phyloP scores from a whole-genome alignment of 2,329 filamentous ascomycete species.

The Fusarium sp. region DNA sequence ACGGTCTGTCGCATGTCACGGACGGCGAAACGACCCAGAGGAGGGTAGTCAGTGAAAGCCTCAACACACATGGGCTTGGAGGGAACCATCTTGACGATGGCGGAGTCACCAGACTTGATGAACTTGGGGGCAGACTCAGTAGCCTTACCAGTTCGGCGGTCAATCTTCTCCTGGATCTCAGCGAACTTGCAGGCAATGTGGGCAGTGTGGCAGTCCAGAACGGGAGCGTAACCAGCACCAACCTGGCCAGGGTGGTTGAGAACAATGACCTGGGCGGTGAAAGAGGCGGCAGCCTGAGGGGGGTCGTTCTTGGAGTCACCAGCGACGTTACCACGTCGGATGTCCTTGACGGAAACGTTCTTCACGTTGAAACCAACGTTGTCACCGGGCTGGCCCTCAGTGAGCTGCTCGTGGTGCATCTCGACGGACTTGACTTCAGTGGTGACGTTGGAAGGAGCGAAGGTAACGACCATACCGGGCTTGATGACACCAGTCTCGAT shows the following conservation, averaged over 20 bases:
- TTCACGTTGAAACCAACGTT: conserved; percentile 99
- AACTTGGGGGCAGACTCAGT: conserved; percentile 95
- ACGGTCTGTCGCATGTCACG: conserved; percentile 97
- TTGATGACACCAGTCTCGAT: conserved; percentile 99
- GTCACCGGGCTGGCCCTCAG: conserved; percentile 96
- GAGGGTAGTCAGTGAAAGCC: conserved; percentile 99
- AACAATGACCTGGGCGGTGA: conserved; percentile 99
- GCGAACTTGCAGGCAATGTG: conserved; percentile 99
- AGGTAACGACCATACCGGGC: conserved; percentile 95
- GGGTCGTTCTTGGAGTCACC: conserved; percentile 99
- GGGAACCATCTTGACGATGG: conserved; percentile 99
- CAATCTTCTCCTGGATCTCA: conserved; percentile 99
- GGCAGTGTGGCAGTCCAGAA: conserved; percentile 99
- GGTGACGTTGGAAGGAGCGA: conserved; percentile 98
- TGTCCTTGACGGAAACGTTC: conserved; percentile 99
- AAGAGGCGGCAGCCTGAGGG: conserved; percentile 87
- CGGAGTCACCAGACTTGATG: conserved; percentile 99
- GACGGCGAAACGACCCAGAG: conserved; percentile 99
- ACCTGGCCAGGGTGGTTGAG: conserved; percentile 99
- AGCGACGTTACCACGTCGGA: conserved; percentile 99
- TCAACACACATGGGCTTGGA: conserved; percentile 99
- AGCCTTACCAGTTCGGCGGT: conserved; percentile 99
- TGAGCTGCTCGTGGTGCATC: conserved; percentile 99
- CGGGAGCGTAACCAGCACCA: conserved; percentile 98
- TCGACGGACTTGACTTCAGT: conserved; percentile 99